Evolutionary conservation across 768 basidiomycete genomes (phyloP).

Genomic region (Boletus vinaceobasis): DNA sequence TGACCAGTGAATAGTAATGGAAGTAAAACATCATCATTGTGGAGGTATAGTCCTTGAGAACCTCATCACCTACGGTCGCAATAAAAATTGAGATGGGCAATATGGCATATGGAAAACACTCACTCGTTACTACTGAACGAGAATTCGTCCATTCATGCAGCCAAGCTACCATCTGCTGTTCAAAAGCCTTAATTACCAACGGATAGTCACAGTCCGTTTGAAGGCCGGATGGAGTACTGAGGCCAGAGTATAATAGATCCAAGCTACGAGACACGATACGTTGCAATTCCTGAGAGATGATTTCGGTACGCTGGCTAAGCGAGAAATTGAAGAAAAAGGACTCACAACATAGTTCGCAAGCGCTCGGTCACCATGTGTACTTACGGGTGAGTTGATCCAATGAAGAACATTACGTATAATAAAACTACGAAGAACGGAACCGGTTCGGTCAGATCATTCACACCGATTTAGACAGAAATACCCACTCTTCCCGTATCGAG

Average conservation of each 20-base stretch:
- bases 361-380: slow-evolving; percentile 60
- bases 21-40: slow-evolving; percentile 65
- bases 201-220: slow-evolving; percentile 84
- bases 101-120: slow-evolving; percentile 2
- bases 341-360: slow-evolving; percentile 77
- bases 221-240: slow-evolving; percentile 75
- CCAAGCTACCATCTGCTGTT: slow-evolving; percentile 68
- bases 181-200: slow-evolving; percentile 78
- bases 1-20: slow-evolving; percentile 80
- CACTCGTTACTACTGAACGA: slow-evolving; percentile 17
- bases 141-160: slow-evolving; percentile 48
- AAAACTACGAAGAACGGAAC: slow-evolving; percentile 44
- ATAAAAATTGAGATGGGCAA: slow-evolving; percentile 1
- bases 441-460: neutral
- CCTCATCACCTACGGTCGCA: slow-evolving; percentile 24
- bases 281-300: slow-evolving; percentile 65
- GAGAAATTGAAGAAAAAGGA: neutral
- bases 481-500: slow-evolving; percentile 90
- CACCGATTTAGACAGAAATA: slow-evolving; percentile 11
- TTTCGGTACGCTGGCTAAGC: neutral
- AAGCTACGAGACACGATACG: slow-evolving; percentile 84
- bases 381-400: slow-evolving; percentile 71
- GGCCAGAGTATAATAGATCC: slow-evolving; percentile 86
- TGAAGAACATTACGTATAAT: slow-evolving; percentile 79
- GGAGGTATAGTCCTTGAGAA: slow-evolving; percentile 23